Evolutionary conservation across 768 basidiomycete species (phyloP).

Genomic region (Botryobasidium botryosum): DNA sequence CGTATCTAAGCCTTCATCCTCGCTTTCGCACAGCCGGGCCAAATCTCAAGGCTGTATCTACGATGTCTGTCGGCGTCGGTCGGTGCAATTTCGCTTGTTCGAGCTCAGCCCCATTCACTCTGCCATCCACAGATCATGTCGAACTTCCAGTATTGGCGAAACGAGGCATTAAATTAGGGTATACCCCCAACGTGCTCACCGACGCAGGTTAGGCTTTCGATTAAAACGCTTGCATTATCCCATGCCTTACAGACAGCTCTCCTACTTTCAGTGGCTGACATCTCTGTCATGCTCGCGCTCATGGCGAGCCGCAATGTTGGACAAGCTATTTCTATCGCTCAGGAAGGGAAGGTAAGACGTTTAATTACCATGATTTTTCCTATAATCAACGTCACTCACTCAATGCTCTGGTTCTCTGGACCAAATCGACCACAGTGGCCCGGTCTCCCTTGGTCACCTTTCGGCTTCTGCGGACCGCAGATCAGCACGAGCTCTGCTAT

Average conservation of each 20-base stretch:
- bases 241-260: neutral
- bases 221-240: neutral
- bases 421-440: conserved; percentile 46
- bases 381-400: neutral
- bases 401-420: no score
- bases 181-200: conserved; percentile 86
- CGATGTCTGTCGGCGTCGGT: conserved; percentile 87
- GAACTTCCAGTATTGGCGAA: conserved; percentile 41
- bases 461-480: conserved; percentile 71
- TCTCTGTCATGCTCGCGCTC: conserved; percentile 75
- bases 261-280: conserved; percentile 62
- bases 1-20: neutral
- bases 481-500: conserved; percentile 29
- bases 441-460: conserved; percentile 59
- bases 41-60: conserved; percentile 65
- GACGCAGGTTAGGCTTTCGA: conserved; percentile 46
- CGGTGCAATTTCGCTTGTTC: conserved; percentile 12
- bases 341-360: conserved; percentile 42
- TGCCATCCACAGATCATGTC: conserved; percentile 55
- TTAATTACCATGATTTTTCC: neutral
- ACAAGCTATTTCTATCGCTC: conserved; percentile 43
- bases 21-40: conserved; percentile 41
- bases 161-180: conserved; percentile 58
- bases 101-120: neutral
- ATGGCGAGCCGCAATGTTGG: conserved; percentile 83